These are phyloP conservation scores for Mucor circinelloides DNA, from an alignment of 371 early-diverging fungal species.

Conservation along the genomic window DNA sequence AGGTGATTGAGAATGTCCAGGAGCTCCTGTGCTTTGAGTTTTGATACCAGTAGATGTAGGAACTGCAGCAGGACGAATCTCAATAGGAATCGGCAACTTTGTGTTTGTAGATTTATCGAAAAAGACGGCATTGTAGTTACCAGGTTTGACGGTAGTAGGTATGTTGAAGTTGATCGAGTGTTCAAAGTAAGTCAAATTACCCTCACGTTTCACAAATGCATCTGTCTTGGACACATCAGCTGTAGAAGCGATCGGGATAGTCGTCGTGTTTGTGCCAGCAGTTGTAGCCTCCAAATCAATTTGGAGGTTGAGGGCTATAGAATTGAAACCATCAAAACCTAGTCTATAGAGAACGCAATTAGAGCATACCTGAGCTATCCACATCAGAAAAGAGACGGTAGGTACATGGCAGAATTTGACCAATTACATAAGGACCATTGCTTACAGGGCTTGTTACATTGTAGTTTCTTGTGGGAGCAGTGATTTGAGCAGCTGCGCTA, in stretches of 20 bases:
- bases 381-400: slow-evolving; percentile 46
- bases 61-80: slow-evolving; percentile 45
- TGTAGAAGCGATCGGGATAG: slow-evolving; percentile 33
- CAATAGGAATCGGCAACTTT: slow-evolving; percentile 46
- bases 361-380: slow-evolving; percentile 45
- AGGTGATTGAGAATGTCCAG: slow-evolving; percentile 27
- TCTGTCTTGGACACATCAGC: slow-evolving; percentile 50
- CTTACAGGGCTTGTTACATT: slow-evolving; percentile 45
- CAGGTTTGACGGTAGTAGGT: slow-evolving; percentile 37
- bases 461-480: slow-evolving; percentile 47
- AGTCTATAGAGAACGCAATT: background rate
- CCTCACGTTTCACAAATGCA: slow-evolving; percentile 42
- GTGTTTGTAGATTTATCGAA: slow-evolving; percentile 45
- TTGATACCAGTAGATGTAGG: slow-evolving; percentile 30
- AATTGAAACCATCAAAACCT: background rate
- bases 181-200: slow-evolving; percentile 49
- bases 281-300: slow-evolving; percentile 27
- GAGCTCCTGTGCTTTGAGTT: slow-evolving; percentile 24
- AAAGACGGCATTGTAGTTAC: slow-evolving; percentile 46
- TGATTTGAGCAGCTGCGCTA: slow-evolving; percentile 31
- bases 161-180: slow-evolving; percentile 52
- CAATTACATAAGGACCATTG: slow-evolving; percentile 49
- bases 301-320: slow-evolving; percentile 34
- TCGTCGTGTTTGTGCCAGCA: slow-evolving; percentile 20
- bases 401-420: slow-evolving; percentile 52